Percentiles rank a stretch among this genome's conserved stretches.
Conservation (phyloP, 2,329 filamentous ascomycete species). For the Phialophora tarda region DNA sequence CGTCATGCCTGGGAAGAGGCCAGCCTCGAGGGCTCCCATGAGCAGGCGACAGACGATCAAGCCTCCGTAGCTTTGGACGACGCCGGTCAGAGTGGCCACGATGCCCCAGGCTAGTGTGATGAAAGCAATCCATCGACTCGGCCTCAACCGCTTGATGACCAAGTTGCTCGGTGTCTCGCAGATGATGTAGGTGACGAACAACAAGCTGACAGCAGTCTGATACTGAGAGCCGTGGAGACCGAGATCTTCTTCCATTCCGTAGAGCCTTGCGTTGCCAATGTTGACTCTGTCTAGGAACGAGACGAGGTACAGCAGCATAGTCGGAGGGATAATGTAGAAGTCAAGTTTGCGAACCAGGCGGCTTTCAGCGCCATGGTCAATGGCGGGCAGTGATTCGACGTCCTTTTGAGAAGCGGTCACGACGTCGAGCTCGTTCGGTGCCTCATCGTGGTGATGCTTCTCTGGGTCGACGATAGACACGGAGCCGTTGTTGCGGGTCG, state of each 20-base stretch:
- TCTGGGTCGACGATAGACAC: slow-evolving; percentile 17
- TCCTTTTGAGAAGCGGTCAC: slow-evolving; percentile 20
- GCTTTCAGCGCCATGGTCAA: slow-evolving; percentile 36
- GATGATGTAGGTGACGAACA: slow-evolving; percentile 66
- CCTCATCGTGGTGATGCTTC: slow-evolving; percentile 8
- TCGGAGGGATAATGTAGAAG: slow-evolving; percentile 49
- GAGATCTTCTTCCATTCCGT: slow-evolving; percentile 52
- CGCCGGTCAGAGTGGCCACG: slow-evolving; percentile 58
- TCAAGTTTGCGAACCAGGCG: slow-evolving; percentile 49
- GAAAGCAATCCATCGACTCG: slow-evolving; percentile 58
- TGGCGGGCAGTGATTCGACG: slow-evolving; percentile 22
- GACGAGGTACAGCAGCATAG: slow-evolving; percentile 66
- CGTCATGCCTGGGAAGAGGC: slow-evolving; percentile 49
- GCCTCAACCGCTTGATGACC: slow-evolving; percentile 54
- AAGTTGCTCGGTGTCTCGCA: slow-evolving; percentile 49
- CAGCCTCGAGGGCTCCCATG: slow-evolving; percentile 50
- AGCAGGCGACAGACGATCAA: slow-evolving; percentile 57
- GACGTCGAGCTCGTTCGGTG: slow-evolving; percentile 4
- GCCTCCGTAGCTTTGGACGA: slow-evolving; percentile 54
- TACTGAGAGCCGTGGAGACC: slow-evolving; percentile 62
- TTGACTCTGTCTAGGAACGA: slow-evolving; percentile 57
- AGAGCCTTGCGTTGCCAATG: slow-evolving; percentile 55
- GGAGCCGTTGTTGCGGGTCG: slow-evolving; percentile 11
- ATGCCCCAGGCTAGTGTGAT: slow-evolving; percentile 50
- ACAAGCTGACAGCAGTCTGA: slow-evolving; percentile 69